These are phyloP conservation scores for Saturnispora zaruensis DNA, from an alignment of 805 yeast species.

Conservation along the genomic window DNA sequence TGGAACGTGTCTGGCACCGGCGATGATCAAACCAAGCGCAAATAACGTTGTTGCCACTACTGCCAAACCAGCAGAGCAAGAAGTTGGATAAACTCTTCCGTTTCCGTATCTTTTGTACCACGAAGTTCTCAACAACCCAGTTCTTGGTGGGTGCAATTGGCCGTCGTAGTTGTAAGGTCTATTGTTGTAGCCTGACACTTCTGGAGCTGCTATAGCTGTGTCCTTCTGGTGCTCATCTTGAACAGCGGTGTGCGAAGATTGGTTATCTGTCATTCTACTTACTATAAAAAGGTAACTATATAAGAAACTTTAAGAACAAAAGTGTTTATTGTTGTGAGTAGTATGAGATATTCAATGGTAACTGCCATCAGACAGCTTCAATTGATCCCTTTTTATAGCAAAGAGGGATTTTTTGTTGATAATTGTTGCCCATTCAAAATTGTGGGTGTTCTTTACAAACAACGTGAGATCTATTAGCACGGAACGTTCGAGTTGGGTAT, in stretches of 20 bases:
- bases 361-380: background rate
- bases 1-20: constrained; percentile 36
- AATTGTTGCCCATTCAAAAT: background rate
- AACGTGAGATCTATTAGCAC: background rate
- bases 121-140: constrained; percentile 34
- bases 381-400: background rate
- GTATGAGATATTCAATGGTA: background rate
- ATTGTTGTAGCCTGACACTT: constrained; percentile 7
- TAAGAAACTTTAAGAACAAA: background rate
- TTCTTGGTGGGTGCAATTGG: constrained; percentile 33
- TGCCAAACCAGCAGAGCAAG: constrained; percentile 42
- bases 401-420: background rate
- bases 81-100: constrained; percentile 38
- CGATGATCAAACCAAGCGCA: constrained; percentile 36
- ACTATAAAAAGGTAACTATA: no score
- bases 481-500: background rate
- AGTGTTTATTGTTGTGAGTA: background rate
- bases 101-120: constrained; percentile 34
- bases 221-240: constrained; percentile 13
- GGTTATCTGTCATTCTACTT: constrained; percentile 18
- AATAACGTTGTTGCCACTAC: constrained; percentile 41
- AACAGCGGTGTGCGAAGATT: constrained; percentile 23
- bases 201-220: constrained; percentile 7
- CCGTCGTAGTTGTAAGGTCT: constrained; percentile 15
- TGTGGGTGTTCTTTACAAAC: background rate